Base-by-base conservation (phyloP, 208 protist genomes). In the Angomonas deanei region DNA sequence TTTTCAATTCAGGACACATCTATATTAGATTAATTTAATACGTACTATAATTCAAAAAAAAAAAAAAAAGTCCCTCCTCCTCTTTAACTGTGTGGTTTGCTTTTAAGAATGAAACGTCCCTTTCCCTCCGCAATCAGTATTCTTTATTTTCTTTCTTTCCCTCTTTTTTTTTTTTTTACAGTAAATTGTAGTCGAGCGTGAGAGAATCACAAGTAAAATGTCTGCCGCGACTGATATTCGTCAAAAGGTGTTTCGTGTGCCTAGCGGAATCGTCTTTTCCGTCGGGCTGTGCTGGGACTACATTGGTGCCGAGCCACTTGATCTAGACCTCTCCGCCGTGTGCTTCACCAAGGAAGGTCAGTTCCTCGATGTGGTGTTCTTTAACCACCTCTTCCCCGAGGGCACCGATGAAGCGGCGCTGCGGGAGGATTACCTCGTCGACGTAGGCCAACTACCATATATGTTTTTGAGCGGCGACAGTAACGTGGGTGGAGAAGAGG, bases 391-490 rank as follows among this genome's bases (percentile, higher is more conserved):
- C 24, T 81, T 91, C 57, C 74, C 85, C 0, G 32, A 70, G 6
- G 83, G 78, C 48, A 80, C 66, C 13, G 72, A 92, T 58, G 81
- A 82, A 61, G 69, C 39, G 47, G 72, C 59, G 56, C 74, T 92
- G 48, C 74, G 72, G 56, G 49, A 34, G 19, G 69, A 63, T 24
- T 58, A 73, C 32, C 36, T 72, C 33, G 73, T 92, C 10, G 74
- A 87, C 50, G 53, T 78, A 0, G 67, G 71, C 27, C 57, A 78
- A 46, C 69, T 89, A 46, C 86, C 86, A 0, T 94, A 83, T 70
- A 92, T 94, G 85, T 88, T 91, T 61, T 69, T 90, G 19, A 84
- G 82, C 55, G 85, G 81, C 23, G 88, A 94, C 75, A 92, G 83
- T 62, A 72, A 70, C 6, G 72, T 86, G 1, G 88, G 88, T 21